phyloP scores from a whole-genome alignment of 352 stramenopile species.

The Pythium phragmitis region DNA sequence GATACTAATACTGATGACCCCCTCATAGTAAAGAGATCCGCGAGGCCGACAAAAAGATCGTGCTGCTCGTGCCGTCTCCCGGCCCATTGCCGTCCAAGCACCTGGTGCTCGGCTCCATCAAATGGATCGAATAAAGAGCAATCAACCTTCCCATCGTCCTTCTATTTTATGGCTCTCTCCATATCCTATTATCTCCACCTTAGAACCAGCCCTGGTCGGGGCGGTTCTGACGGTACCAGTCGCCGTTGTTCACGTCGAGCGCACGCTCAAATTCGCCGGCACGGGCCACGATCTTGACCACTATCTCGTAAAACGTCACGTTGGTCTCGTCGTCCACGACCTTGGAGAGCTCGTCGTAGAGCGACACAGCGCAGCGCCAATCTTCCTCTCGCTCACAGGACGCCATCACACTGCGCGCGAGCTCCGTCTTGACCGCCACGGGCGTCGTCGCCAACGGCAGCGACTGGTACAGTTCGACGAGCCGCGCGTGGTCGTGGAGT shows the following conservation, averaged over 20 bases:
- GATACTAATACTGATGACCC: neutral
- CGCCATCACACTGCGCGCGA: slow-evolving; percentile 47
- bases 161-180: slow-evolving; percentile 4
- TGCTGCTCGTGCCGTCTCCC: slow-evolving; percentile 82
- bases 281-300: slow-evolving; percentile 81
- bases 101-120: slow-evolving; percentile 78
- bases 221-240: slow-evolving; percentile 85
- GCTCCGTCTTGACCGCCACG: slow-evolving; percentile 49
- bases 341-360: slow-evolving; percentile 74
- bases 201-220: slow-evolving; percentile 65
- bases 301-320: slow-evolving; percentile 74
- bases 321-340: slow-evolving; percentile 57
- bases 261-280: slow-evolving; percentile 81
- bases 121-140: slow-evolving; percentile 74
- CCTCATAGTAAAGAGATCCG: slow-evolving; percentile 68
- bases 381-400: slow-evolving; percentile 66
- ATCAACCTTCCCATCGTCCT: neutral
- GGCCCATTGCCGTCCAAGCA: slow-evolving; percentile 77
- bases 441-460: slow-evolving; percentile 44
- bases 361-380: slow-evolving; percentile 70
- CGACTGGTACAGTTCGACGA: slow-evolving; percentile 61
- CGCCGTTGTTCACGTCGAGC: slow-evolving; percentile 80
- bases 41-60: slow-evolving; percentile 70
- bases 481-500: slow-evolving; percentile 52
- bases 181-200: neutral